Evolutionary conservation across 2,329 filamentous ascomycete genomes (phyloP), one percentile per base, ranked within the genome.

Genomic region (Helicocarpus griseus): DNA sequence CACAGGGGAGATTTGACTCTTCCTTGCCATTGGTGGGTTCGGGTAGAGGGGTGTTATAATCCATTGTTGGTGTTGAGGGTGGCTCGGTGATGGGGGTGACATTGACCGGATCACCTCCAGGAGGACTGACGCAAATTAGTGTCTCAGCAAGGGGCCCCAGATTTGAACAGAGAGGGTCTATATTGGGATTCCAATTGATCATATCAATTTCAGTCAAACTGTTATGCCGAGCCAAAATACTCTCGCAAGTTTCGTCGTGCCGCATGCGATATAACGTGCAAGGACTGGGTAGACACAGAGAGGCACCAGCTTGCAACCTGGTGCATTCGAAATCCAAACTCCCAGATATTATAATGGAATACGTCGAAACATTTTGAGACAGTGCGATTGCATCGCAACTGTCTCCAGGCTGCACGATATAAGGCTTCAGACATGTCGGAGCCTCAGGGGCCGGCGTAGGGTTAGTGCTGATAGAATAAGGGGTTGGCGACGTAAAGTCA

Each of bases 111-210:
- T n/a, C n/a, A n/a, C n/a, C n/a, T n/a, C n/a, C n/a, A n/a, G n/a
- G n/a, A n/a, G n/a, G n/a, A n/a, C n/a, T n/a, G n/a, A n/a, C n/a
- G n/a, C n/a, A n/a, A n/a, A n/a, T n/a, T n/a, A n/a, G n/a, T n/a
- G n/a, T n/a, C n/a, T n/a, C n/a, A n/a, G n/a, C n/a, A n/a, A n/a
- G n/a, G n/a, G n/a, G n/a, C n/a, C n/a, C 44, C 31, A 60, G 39
- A 51, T 58, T 58, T 5, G 43, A 44, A 47, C 57, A 60, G 21
- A 46, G 49, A 24, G 26, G 14, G 19, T 56, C 53, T 21, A 58
- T 47, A 24, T 41, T 40, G 5, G 57, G 57, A 48, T 59, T 59
- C 51, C 55, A 60, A 19, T n/a, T n/a, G n/a, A n/a, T n/a, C n/a
- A n/a, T n/a, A n/a, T n/a, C n/a, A n/a, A n/a, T n/a, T n/a, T n/a